These are phyloP conservation scores for Castanea crenata DNA, from an alignment of 306 rosid species.

Conservation along the genomic window DNA sequence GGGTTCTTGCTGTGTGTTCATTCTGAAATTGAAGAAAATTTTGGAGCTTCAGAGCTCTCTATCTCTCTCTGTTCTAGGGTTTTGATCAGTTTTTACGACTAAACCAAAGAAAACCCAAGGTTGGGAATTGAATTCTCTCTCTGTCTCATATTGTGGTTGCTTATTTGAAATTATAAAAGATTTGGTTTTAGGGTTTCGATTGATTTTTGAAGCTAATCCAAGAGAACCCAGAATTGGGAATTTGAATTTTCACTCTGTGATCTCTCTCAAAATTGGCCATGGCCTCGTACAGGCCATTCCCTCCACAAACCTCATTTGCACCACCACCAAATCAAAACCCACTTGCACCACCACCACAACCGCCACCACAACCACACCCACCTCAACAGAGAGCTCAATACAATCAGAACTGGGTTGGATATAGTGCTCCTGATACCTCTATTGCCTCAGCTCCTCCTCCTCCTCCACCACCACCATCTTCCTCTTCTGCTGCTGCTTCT, in stretches of 20 bases:
- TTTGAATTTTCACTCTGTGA: not conserved
- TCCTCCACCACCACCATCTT: not conserved
- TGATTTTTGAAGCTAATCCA: not conserved
- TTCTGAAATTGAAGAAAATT: not conserved
- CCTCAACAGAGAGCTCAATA: constrained; percentile 53
- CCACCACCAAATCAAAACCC: constrained; percentile 64
- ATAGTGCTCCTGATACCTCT: constrained; percentile 24
- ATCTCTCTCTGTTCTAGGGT: not conserved
- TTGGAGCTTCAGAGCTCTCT: not conserved
- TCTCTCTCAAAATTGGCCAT: constrained; percentile 32
- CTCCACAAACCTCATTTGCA: constrained; percentile 68
- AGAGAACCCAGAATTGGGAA: constrained; percentile 5
- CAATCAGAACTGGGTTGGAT: constrained; percentile 64
- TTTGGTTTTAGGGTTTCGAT: not conserved
- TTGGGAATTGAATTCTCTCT: not conserved
- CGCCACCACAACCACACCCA: constrained; percentile 23
- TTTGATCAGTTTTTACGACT: not conserved
- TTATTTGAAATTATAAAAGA: too few species aligned
- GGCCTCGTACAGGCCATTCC: constrained; percentile 96
- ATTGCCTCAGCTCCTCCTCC: constrained; percentile 9
- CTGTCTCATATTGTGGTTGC: not conserved
- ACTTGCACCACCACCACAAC: constrained; percentile 34
- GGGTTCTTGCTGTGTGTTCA: not conserved
- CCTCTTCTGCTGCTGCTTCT: constrained; percentile 43
- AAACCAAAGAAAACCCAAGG: not conserved